A percentile compares a stretch with the other conserved stretches of the same genome.
These are phyloP conservation scores for Prunus mongolica DNA, from an alignment of 306 rosid genomes.

Conservation along the genomic window DNA sequence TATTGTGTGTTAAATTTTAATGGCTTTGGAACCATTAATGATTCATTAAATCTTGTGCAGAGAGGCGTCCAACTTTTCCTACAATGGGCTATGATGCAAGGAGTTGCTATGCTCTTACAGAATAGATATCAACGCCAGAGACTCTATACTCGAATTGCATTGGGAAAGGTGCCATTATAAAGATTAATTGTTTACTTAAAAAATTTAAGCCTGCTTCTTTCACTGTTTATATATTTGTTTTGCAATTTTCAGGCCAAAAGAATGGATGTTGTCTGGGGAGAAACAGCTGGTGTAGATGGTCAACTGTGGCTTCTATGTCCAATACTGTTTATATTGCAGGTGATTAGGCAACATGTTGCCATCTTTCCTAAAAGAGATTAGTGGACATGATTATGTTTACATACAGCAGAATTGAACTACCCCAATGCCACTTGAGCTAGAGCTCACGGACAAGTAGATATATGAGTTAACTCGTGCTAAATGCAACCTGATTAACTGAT, in stretches of 20 bases:
- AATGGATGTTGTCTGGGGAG: constrained; percentile 99
- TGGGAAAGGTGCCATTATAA: constrained; percentile 77
- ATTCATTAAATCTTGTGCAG: constrained; percentile 41
- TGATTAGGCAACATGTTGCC: constrained; percentile 27
- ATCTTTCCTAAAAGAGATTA: neutral
- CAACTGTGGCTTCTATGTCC: constrained; percentile 96
- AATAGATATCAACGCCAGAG: constrained; percentile 99
- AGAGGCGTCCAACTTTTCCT: constrained; percentile 96
- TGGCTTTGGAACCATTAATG: neutral
- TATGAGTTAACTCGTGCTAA: neutral
- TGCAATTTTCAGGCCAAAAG: constrained; percentile 79
- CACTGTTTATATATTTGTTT: constrained; percentile 11
- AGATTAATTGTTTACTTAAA: neutral
- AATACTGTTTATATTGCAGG: constrained; percentile 88
- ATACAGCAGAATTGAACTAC: neutral
- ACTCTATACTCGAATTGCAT: constrained; percentile 95
- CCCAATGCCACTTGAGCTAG: constrained; percentile 3
- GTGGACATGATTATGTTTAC: neutral
- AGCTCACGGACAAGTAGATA: neutral
- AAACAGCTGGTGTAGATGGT: constrained; percentile 94
- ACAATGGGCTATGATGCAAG: constrained; percentile 99
- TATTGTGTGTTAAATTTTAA: neutral
- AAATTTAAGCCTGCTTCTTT: constrained; percentile 4
- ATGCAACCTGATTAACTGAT: neutral
- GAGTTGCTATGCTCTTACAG: constrained; percentile 95